Percentiles rank a stretch among this genome's conserved stretches.
Evolutionary conservation across 2,329 filamentous ascomycete genomes (phyloP).

Genomic region (Colletotrichum sp.): DNA sequence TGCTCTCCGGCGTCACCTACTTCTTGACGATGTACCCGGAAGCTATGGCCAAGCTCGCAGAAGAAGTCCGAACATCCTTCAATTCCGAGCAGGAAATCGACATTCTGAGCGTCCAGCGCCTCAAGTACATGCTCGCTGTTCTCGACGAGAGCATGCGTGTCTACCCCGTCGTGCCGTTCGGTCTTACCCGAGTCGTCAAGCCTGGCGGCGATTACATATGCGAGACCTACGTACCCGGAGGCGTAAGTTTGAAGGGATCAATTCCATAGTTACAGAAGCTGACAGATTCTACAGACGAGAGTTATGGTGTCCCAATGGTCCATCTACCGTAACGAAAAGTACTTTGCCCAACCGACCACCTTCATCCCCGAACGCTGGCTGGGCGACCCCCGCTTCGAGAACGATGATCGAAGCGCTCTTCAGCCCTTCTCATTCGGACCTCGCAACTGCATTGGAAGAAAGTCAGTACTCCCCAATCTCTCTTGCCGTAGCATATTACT

Average conservation of each 20-base stretch:
- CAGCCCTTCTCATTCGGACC: constrained; percentile 55
- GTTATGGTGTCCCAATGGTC: constrained; percentile 43
- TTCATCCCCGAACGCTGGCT: constrained; percentile 51
- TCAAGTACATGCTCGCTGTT: constrained; percentile 45
- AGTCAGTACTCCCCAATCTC: constrained; percentile 37
- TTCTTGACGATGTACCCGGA: constrained; percentile 38
- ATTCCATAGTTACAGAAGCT: background rate
- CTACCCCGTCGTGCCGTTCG: constrained; percentile 32
- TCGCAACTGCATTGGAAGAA: constrained; percentile 54
- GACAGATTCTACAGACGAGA: constrained; percentile 9
- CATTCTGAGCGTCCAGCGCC: constrained; percentile 29
- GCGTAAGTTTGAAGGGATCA: constrained; percentile 30
- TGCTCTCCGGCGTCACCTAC: constrained; percentile 45
- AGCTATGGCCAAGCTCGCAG: constrained; percentile 33
- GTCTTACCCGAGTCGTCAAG: constrained; percentile 31
- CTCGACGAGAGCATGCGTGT: constrained; percentile 46
- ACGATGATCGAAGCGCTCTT: constrained; percentile 37
- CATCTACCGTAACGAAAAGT: constrained; percentile 7
- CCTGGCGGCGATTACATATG: constrained; percentile 36
- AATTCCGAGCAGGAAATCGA: constrained; percentile 40
- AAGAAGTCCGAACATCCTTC: constrained; percentile 46
- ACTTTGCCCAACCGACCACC: constrained; percentile 48
- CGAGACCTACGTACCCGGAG: constrained; percentile 34
- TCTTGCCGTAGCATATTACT: background rate
- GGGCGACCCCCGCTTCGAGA: constrained; percentile 23